Conservation (phyloP, 1,139 yeast species). For the Geotrichum candidum region DNA sequence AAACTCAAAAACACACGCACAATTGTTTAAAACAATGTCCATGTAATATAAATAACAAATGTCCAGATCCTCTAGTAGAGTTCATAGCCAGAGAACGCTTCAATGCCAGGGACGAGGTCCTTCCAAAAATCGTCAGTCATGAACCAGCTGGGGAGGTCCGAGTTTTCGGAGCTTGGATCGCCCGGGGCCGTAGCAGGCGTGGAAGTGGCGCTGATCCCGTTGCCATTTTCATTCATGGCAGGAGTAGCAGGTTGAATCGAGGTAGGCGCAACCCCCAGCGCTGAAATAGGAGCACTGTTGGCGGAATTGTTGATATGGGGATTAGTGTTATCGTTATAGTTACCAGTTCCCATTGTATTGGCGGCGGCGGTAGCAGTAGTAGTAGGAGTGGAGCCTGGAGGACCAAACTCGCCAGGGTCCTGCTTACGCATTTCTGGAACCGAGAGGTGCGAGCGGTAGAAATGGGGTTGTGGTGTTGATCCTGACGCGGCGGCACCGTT, state of each 20-base stretch:
- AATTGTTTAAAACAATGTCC: no score
- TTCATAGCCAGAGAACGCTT: slow-evolving; percentile 30
- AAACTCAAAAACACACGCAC: no score
- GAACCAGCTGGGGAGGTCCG: slow-evolving; percentile 27
- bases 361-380: neutral
- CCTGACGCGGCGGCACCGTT: neutral
- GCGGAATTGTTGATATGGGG: neutral
- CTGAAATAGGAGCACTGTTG: slow-evolving; percentile 4
- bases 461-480: neutral
- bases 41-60: neutral
- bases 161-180: neutral
- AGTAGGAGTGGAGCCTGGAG: neutral
- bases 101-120: slow-evolving; percentile 30
- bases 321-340: neutral
- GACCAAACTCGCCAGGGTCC: neutral
- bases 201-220: neutral
- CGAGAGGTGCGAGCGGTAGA: neutral
- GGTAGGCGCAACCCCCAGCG: neutral
- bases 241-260: neutral
- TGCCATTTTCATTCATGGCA: slow-evolving; percentile 1
- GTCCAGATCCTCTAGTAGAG: neutral
- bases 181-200: neutral
- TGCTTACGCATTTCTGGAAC: neutral
- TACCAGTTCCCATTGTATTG: no score
- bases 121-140: slow-evolving; percentile 31